These are phyloP conservation scores for Huiozyma sinensis DNA, from an alignment of 805 yeast genomes.

Conservation along the genomic window DNA sequence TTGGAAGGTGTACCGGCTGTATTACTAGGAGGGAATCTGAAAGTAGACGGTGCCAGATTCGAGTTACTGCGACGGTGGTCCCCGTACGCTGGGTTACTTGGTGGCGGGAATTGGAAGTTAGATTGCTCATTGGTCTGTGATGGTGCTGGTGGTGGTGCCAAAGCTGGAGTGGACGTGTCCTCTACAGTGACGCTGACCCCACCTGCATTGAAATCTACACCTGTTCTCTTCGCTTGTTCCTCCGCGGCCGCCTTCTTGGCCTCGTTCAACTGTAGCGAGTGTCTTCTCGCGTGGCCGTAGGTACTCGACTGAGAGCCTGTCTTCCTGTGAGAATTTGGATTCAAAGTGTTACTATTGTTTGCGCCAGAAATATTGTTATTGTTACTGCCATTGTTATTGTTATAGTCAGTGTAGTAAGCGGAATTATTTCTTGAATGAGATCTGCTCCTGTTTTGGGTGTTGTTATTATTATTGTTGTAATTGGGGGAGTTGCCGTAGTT, in stretches of 20 bases:
- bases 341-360: conserved; percentile 5
- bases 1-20: conserved; percentile 7
- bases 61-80: conserved; percentile 15
- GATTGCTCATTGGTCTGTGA: conserved; percentile 2
- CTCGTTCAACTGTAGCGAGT: conserved; percentile 81
- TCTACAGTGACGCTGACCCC: conserved; percentile 9
- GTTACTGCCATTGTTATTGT: conserved; percentile 6
- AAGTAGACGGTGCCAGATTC: conserved; percentile 36
- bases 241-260: conserved; percentile 96
- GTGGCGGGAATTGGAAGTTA: conserved; percentile 22
- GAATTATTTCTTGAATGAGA: conserved; percentile 30
- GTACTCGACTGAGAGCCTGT: conserved; percentile 37
- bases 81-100: conserved; percentile 16
- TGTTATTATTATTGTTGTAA: conserved; percentile 1
- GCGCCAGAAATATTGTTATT: conserved; percentile 1
- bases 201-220: conserved; percentile 6
- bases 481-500: conserved; percentile 5
- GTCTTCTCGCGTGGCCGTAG: conserved; percentile 80
- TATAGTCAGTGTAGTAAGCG: conserved; percentile 19
- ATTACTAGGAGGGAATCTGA: conserved; percentile 37
- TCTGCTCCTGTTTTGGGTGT: conserved; percentile 22
- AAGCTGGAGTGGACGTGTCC: conserved; percentile 5
- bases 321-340: conserved; percentile 33
- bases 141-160: conserved; percentile 1
- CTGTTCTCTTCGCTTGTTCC: conserved; percentile 60